Percentiles rank a stretch among this genome's conserved stretches.
Evolutionary conservation across 495 filamentous ascomycete species (phyloP).

Genomic region (Tuber calosporum): DNA sequence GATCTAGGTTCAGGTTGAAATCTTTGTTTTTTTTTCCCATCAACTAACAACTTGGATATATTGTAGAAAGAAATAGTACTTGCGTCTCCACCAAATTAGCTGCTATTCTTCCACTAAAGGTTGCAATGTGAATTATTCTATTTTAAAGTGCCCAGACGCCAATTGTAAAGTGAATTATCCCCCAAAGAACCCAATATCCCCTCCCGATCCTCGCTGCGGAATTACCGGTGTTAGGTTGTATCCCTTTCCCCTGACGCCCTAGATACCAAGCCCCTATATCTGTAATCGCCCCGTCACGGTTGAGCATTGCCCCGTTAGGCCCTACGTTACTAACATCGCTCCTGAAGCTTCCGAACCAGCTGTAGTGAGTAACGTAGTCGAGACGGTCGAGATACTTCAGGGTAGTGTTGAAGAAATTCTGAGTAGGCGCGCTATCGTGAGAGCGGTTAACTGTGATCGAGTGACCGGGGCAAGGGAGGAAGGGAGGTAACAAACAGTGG

Average conservation of each 20-base stretch:
- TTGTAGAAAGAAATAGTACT: not conserved
- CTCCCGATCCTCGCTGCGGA: not conserved
- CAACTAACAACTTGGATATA: not conserved
- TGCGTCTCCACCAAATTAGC: not conserved
- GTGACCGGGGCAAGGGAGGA: not conserved
- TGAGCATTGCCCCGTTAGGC: constrained; percentile 60
- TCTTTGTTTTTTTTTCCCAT: not conserved
- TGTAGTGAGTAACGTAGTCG: constrained; percentile 57
- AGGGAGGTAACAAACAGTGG: constrained; percentile 31
- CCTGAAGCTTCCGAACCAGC: constrained; percentile 67
- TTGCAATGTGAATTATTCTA: not conserved
- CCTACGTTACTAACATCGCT: constrained; percentile 60
- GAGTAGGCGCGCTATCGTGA: constrained; percentile 42
- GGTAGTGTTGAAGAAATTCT: constrained; percentile 59
- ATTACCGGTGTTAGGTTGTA: not conserved
- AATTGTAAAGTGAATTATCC: not conserved
- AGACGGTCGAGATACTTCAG: constrained; percentile 59
- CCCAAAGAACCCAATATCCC: not conserved
- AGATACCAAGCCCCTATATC: constrained; percentile 72
- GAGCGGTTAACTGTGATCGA: constrained; percentile 6
- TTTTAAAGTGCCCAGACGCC: not conserved
- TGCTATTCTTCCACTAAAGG: not conserved
- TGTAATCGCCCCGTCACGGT: constrained; percentile 55
- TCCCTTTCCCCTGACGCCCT: constrained; percentile 50
- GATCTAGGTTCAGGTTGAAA: not conserved